Conservation (phyloP, 208 protist genomes). For the Phytomonas francai region DNA sequence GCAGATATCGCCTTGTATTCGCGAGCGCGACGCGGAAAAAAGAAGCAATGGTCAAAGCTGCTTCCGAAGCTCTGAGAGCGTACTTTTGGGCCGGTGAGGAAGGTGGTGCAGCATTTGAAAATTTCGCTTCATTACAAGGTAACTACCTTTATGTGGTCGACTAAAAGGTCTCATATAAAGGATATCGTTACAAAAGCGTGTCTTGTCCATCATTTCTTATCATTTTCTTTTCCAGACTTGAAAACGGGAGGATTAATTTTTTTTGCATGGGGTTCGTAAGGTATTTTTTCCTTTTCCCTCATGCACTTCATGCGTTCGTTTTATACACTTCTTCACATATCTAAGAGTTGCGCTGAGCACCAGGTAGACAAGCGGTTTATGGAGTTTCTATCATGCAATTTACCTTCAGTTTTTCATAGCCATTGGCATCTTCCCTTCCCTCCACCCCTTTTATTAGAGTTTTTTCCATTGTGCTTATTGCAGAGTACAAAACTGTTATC, state of each 20-base stretch:
- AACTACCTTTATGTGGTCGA: background rate
- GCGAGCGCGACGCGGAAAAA: slow-evolving; percentile 31
- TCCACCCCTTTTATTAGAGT: background rate
- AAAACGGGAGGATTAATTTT: background rate
- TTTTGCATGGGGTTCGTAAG: background rate
- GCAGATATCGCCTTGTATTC: slow-evolving; percentile 26
- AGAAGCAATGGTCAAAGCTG: slow-evolving; percentile 34
- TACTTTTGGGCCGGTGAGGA: slow-evolving; percentile 8
- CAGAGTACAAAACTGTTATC: background rate
- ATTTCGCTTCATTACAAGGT: background rate
- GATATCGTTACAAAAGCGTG: background rate
- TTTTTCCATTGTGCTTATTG: background rate
- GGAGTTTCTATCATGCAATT: background rate
- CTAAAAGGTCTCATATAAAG: background rate
- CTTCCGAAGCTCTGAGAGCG: slow-evolving; percentile 13
- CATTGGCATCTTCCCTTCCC: background rate
- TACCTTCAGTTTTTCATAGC: background rate
- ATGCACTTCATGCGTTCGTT: background rate
- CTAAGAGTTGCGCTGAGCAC: background rate
- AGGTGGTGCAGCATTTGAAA: background rate
- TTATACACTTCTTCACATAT: background rate
- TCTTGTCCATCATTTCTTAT: background rate
- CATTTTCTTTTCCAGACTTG: background rate
- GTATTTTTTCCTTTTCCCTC: background rate
- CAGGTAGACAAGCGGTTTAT: background rate